These are phyloP conservation scores for Phytophthora chlamydospora DNA, from an alignment of 352 stramenopile genomes.

Conservation along the genomic window DNA sequence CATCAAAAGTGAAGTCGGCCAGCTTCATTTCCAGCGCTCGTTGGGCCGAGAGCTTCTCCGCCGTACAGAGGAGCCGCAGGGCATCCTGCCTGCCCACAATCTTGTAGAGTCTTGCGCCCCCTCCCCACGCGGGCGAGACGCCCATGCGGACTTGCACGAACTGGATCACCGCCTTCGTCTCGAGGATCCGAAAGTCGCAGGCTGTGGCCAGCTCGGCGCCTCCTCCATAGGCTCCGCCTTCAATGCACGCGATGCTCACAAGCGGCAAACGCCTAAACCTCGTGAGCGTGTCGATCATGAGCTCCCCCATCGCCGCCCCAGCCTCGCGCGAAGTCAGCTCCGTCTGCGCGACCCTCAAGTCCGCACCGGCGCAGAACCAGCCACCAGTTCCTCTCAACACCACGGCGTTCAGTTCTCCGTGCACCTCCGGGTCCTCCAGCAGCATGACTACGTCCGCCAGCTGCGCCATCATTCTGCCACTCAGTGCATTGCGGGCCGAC, in stretches of 20 bases:
- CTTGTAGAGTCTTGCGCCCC: conserved; percentile 74
- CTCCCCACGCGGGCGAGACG: conserved; percentile 85
- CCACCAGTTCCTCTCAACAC: conserved; percentile 58
- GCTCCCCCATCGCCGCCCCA: conserved; percentile 64
- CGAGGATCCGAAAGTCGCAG: conserved; percentile 84
- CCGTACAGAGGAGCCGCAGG: conserved; percentile 74
- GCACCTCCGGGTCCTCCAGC: conserved; percentile 62
- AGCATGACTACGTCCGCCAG: conserved; percentile 68
- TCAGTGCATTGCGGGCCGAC: conserved; percentile 74
- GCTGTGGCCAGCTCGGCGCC: conserved; percentile 83
- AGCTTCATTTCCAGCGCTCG: conserved; percentile 68
- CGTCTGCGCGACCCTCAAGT: conserved; percentile 80
- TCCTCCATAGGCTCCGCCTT: conserved; percentile 84
- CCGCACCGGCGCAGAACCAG: conserved; percentile 87
- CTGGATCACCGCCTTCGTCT: conserved; percentile 68
- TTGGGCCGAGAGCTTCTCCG: conserved; percentile 53
- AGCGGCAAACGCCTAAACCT: conserved; percentile 77
- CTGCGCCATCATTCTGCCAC: conserved; percentile 90
- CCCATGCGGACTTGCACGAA: conserved; percentile 89
- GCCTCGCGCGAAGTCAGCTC: conserved; percentile 74
- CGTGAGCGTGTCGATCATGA: conserved; percentile 82
- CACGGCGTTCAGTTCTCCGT: conserved; percentile 65
- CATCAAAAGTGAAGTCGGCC: conserved; percentile 65
- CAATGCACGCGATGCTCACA: conserved; percentile 77
- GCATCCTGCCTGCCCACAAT: conserved; percentile 78